Evolutionary conservation across 768 basidiomycete species (phyloP).

Genomic region (Trametes coccinea): DNA sequence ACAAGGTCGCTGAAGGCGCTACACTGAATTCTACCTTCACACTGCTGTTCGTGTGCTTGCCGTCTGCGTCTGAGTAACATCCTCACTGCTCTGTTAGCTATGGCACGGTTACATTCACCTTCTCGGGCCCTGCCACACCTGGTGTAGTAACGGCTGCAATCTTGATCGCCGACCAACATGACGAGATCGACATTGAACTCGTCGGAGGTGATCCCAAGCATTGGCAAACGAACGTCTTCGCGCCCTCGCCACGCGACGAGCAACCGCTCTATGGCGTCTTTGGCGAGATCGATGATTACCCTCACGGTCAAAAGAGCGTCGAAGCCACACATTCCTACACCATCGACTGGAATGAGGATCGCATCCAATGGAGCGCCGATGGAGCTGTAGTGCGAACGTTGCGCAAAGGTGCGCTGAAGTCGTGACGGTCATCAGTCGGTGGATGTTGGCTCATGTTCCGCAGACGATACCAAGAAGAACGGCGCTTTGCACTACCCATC

Average conservation of each 20-base stretch:
- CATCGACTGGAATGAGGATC: constrained; percentile 41
- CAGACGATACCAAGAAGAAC: constrained; percentile 37
- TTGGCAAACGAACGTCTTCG: constrained; percentile 47
- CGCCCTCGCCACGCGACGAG: constrained; percentile 32
- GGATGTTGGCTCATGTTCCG: background rate
- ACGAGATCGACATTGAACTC: constrained; percentile 47
- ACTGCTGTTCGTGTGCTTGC: constrained; percentile 30
- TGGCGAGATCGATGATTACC: constrained; percentile 34
- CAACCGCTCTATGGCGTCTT: constrained; percentile 41
- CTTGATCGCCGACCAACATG: constrained; percentile 34
- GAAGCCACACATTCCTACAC: constrained; percentile 35
- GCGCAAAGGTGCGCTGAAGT: constrained; percentile 18
- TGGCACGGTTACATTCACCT: constrained; percentile 38
- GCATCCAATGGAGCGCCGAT: constrained; percentile 45
- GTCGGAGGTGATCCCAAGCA: constrained; percentile 39
- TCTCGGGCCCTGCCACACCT: constrained; percentile 34
- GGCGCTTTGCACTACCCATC: constrained; percentile 40
- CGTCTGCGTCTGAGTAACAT: too few species aligned
- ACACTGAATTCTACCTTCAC: constrained; percentile 44
- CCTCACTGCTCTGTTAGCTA: constrained; percentile 26
- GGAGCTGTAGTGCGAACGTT: constrained; percentile 37
- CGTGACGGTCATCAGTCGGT: background rate
- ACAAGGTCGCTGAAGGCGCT: constrained; percentile 39
- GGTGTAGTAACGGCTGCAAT: constrained; percentile 45
- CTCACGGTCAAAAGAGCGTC: constrained; percentile 21